These are phyloP conservation scores for Blakeslea trispora DNA, from an alignment of 371 early-diverging fungal genomes.

Conservation along the genomic window DNA sequence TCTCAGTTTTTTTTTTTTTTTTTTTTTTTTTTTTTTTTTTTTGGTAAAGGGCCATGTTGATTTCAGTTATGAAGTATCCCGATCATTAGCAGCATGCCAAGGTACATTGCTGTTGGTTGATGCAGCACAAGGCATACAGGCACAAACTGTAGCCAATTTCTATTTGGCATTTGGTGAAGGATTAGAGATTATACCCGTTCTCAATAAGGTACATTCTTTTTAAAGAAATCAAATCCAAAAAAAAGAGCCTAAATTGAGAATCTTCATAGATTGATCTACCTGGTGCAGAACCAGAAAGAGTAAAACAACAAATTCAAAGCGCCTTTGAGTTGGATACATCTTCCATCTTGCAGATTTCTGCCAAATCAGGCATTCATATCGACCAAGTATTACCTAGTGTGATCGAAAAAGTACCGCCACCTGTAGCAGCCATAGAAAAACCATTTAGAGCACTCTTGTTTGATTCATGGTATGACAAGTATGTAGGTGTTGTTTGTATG, in stretches of 20 bases:
- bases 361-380: conserved; percentile 87
- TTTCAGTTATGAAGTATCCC: conserved; percentile 92
- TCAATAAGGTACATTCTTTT: conserved; percentile 95
- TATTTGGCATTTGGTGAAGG: conserved; percentile 90
- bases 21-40: too few species aligned
- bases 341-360: conserved; percentile 71
- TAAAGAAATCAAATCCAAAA: too few species aligned
- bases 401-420: conserved; percentile 80
- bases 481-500: conserved; percentile 94
- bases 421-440: conserved; percentile 57
- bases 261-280: conserved; percentile 80
- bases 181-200: conserved; percentile 85
- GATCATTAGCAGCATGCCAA: conserved; percentile 87
- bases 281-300: conserved; percentile 81
- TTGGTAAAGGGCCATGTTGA: conserved; percentile 86
- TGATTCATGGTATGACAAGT: conserved; percentile 96
- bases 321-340: conserved; percentile 84
- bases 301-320: conserved; percentile 77
- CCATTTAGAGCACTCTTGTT: conserved; percentile 89
- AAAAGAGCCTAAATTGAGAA: too few species aligned
- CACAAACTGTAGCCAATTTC: conserved; percentile 96
- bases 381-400: conserved; percentile 74
- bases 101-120: conserved; percentile 91
- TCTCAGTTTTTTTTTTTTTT: too few species aligned
- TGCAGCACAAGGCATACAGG: conserved; percentile 90